These are phyloP conservation scores for Phlyctochytrium planicorne DNA, from an alignment of 192 early-diverging fungal species.

Conservation along the genomic window DNA sequence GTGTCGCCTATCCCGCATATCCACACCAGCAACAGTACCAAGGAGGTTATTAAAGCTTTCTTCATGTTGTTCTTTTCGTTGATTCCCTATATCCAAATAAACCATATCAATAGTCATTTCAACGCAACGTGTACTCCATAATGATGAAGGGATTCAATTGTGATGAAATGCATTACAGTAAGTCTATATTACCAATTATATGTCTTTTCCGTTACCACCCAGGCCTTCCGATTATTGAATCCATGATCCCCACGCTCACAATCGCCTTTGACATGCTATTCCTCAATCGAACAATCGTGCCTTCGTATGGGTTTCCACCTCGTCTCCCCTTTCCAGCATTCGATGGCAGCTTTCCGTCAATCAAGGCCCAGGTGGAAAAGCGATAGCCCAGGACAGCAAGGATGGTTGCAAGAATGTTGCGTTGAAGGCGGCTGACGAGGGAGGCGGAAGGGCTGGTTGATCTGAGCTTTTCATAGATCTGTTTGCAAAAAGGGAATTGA, in stretches of 20 bases:
- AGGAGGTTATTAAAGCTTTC: too few species aligned
- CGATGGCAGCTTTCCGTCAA: background rate
- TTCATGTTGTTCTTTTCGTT: too few species aligned
- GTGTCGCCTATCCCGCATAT: too few species aligned
- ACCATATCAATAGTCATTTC: too few species aligned
- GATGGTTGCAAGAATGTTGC: background rate
- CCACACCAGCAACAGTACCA: too few species aligned
- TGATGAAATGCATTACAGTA: too few species aligned
- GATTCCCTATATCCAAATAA: too few species aligned
- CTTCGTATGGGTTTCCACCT: background rate
- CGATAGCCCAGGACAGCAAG: background rate
- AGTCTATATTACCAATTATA: too few species aligned
- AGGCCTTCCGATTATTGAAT: background rate
- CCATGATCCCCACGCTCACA: background rate
- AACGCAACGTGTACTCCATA: too few species aligned
- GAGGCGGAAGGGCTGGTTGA: background rate
- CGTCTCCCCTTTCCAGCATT: background rate
- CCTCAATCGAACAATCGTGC: background rate
- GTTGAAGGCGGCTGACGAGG: background rate
- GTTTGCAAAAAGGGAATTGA: background rate
- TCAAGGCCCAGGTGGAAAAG: background rate
- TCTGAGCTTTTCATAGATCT: background rate
- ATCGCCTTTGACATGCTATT: background rate
- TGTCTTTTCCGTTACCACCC: too few species aligned
- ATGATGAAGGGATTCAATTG: too few species aligned